Evolutionary conservation across 768 basidiomycete species (phyloP).

Genomic region (Boletus rubescentipes): DNA sequence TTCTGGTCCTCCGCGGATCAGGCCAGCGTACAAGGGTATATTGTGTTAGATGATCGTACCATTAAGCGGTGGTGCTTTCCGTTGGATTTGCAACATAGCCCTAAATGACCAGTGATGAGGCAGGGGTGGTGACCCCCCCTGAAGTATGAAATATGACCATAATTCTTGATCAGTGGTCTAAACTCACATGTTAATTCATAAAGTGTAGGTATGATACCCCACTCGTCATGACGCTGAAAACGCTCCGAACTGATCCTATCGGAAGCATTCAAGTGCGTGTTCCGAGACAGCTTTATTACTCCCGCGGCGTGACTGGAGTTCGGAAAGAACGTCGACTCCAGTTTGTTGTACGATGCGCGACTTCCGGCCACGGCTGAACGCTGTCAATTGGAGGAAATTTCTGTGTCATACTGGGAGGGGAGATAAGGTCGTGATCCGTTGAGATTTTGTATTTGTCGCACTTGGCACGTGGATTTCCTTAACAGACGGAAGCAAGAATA

Average conservation of each 20-base stretch:
- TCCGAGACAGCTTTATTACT: constrained; percentile 21
- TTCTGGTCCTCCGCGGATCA: constrained; percentile 31
- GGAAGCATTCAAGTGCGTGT: constrained; percentile 6
- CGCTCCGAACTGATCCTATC: constrained; percentile 6
- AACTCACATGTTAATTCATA: neutral
- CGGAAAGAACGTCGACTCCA: constrained; percentile 16
- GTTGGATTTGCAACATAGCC: constrained; percentile 11
- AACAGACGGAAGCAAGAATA: neutral
- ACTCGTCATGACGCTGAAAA: neutral
- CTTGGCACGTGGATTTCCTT: constrained; percentile 10
- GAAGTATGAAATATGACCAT: constrained; percentile 1
- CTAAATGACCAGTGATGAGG: neutral
- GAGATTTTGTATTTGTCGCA: constrained; percentile 16
- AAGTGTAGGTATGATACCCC: neutral
- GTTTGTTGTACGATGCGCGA: constrained; percentile 12
- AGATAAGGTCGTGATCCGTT: constrained; percentile 34
- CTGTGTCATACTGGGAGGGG: constrained; percentile 16
- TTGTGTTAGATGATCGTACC: constrained; percentile 2
- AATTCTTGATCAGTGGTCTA: neutral
- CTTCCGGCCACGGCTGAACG: constrained; percentile 18
- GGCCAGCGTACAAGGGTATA: constrained; percentile 4
- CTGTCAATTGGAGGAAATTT: constrained; percentile 13
- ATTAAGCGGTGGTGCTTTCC: neutral
- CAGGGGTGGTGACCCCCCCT: constrained; percentile 2
- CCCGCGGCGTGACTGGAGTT: constrained; percentile 27